Evolutionary conservation across 345 rosid genomes (phyloP), one percentile per base, ranked within the genome.

Genomic region (Hirschfeldia incana): DNA sequence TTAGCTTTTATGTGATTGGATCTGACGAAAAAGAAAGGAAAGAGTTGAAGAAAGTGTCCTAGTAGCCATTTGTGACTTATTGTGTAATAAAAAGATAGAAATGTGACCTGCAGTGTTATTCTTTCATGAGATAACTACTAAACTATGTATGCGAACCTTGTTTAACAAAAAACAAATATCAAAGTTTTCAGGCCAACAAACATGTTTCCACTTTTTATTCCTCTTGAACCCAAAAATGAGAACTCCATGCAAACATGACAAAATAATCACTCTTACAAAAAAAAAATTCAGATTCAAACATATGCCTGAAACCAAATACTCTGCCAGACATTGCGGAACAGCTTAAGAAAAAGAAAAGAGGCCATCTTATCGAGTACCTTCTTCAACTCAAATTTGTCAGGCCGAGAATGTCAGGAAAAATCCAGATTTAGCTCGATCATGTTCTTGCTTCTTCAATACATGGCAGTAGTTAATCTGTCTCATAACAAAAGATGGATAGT

Each of bases 401-500:
- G 85, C 78, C n/a, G 95, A 86, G 75, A 92, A 84, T 73, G 89
- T 86, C 60, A 88, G 55, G 73, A 80, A 80, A 77, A 90, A 65
- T 30, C 97, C 93, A 26, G 89, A 81, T 81, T 78, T 90, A 0
- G 86, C 91, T 44, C 69, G 80, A 83, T 90, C 97, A 39, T 88
- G 80, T 32, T 80, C 88, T 68, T 82, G 73, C 80, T 84, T 87
- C 87, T 86, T 90, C 86, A 88, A 21, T 68, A 90, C 76, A 62
- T 83, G 80, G 87, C 90, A 90, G 87, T 90, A 92, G 70, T 92
- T 92, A 68, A 90, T 17, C 97, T 92, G 87, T 53, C 28, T 32
- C 79, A 27, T 33, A 32, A 63, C 65, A 68, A 70, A 79, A 10
- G 17, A 58, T 3, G 65, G 32, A 4, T 60, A 28, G 27, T 34